Evolutionary conservation across 192 early-diverging fungal species (phyloP).

Genomic region (Coemansia sp.): DNA sequence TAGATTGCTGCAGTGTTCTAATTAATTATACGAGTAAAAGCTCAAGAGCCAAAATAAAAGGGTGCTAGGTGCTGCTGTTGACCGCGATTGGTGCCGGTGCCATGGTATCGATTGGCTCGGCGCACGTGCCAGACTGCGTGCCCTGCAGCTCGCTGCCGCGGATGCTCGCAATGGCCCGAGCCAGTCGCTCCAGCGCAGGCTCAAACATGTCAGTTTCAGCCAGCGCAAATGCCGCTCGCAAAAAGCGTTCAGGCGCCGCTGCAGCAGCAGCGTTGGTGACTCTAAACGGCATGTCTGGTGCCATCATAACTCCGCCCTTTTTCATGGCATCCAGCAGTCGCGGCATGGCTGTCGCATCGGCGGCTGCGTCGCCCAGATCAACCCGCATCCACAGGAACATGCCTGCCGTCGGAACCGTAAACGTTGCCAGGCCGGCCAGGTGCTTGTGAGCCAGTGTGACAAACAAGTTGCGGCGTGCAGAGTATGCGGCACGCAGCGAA

Average conservation of each 20-base stretch:
- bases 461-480: constrained; percentile 68
- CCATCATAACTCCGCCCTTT: constrained; percentile 55
- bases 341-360: constrained; percentile 30
- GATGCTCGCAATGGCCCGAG: constrained; percentile 30
- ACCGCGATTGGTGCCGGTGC: neutral
- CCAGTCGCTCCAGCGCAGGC: constrained; percentile 44
- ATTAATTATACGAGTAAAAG: neutral
- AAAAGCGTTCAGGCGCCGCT: constrained; percentile 17
- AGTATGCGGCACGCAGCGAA: constrained; percentile 70
- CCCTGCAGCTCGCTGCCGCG: constrained; percentile 1
- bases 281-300: constrained; percentile 44
- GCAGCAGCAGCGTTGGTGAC: constrained; percentile 9
- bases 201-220: constrained; percentile 51
- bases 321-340: constrained; percentile 45
- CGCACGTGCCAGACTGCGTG: neutral
- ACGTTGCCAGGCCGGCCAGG: constrained; percentile 61
- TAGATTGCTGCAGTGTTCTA: neutral
- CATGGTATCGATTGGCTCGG: neutral
- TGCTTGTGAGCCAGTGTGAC: constrained; percentile 63
- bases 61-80: constrained; percentile 6
- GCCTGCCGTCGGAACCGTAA: constrained; percentile 63
- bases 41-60: neutral
- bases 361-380: constrained; percentile 33
- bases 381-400: constrained; percentile 91
- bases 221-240: constrained; percentile 50